Conservation (phyloP, 352 stramenopile species). For the Phytopythium boreale region DNA sequence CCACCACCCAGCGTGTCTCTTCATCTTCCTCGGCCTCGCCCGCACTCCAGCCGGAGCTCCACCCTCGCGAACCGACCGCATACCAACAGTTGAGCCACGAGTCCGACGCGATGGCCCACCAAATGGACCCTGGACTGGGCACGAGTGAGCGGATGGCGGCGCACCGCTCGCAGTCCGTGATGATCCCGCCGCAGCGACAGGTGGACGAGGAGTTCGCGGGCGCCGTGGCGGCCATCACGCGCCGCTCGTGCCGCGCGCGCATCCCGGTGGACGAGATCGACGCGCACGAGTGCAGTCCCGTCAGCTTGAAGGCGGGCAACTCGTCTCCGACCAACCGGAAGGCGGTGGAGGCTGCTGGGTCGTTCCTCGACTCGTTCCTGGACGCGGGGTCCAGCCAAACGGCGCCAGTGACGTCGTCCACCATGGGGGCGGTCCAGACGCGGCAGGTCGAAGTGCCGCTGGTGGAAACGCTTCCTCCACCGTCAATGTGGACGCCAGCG, state of each 20-base stretch:
- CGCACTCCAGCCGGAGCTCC: too few species aligned
- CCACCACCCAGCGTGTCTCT: too few species aligned
- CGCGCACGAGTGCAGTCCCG: constrained; percentile 46
- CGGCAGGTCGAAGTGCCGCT: background rate
- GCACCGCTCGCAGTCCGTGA: constrained; percentile 3
- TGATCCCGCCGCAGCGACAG: background rate
- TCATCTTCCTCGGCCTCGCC: too few species aligned
- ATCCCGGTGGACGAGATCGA: constrained; percentile 62
- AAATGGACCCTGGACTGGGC: constrained; percentile 52
- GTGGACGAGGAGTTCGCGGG: background rate
- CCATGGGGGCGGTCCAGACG: background rate
- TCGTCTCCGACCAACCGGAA: constrained; percentile 1
- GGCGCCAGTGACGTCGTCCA: background rate
- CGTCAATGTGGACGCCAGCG: background rate
- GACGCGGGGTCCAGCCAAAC: constrained; percentile 10
- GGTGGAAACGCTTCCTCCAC: background rate
- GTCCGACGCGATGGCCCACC: background rate
- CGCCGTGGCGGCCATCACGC: constrained; percentile 32
- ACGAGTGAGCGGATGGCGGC: constrained; percentile 31
- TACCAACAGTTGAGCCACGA: background rate
- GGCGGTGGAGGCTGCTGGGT: constrained; percentile 11
- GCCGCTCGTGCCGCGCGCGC: constrained; percentile 47
- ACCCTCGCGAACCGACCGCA: too few species aligned
- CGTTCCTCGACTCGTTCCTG: constrained; percentile 38
- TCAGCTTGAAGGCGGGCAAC: constrained; percentile 7